phyloP scores from a whole-genome alignment of 805 yeast genomes.

The Myxozyma sirexii region DNA sequence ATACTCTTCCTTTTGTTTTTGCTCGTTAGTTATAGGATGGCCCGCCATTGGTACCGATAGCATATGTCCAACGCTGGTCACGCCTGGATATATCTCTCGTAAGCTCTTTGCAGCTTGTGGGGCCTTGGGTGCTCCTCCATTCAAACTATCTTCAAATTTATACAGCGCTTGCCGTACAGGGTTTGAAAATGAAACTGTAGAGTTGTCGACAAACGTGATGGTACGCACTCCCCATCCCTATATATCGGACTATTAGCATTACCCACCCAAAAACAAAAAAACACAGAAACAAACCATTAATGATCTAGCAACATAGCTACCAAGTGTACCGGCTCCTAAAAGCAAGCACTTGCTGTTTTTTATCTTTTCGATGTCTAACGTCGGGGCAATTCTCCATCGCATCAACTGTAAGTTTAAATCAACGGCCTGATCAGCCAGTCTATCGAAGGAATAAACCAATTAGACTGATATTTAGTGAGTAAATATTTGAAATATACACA shows the following conservation, averaged over 20 bases:
- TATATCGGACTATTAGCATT: no score
- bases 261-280: neutral
- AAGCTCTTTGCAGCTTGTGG: constrained; percentile 72
- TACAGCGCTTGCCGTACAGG: constrained; percentile 94
- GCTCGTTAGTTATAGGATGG: constrained; percentile 70
- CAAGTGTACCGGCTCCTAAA: constrained; percentile 96
- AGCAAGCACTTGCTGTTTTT: constrained; percentile 65
- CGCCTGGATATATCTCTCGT: constrained; percentile 76
- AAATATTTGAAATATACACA: neutral
- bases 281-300: constrained; percentile 48
- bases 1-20: constrained; percentile 54
- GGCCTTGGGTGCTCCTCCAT: constrained; percentile 79
- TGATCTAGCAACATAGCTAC: constrained; percentile 85
- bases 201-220: constrained; percentile 87
- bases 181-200: constrained; percentile 85
- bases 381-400: constrained; percentile 96
- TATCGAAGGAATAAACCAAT: neutral
- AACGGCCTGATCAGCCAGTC: constrained; percentile 87
- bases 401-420: constrained; percentile 87
- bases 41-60: constrained; percentile 96
- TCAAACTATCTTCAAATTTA: constrained; percentile 74
- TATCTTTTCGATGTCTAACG: constrained; percentile 67
- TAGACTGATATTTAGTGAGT: neutral
- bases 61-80: constrained; percentile 54
- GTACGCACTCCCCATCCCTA: constrained; percentile 89